These are phyloP conservation scores for Pichia sp. DNA, from an alignment of 1,139 yeast genomes.

Conservation along the genomic window DNA sequence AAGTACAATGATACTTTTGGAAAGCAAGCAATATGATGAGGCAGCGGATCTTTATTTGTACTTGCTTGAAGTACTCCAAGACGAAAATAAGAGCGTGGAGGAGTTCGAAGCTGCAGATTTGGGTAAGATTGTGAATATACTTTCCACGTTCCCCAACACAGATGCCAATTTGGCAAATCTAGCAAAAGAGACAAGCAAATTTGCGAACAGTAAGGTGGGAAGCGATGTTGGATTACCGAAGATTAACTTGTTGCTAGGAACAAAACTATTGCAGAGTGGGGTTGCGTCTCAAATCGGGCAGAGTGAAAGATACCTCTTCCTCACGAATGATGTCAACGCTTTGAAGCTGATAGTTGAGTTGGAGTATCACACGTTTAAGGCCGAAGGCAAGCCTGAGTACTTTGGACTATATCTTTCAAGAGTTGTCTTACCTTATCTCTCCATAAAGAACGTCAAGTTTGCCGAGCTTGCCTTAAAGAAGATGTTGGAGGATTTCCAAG, in stretches of 20 bases:
- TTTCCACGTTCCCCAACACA: slow-evolving; percentile 48
- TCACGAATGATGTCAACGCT: slow-evolving; percentile 24
- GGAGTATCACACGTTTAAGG: slow-evolving; percentile 23
- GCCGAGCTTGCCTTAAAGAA: slow-evolving; percentile 22
- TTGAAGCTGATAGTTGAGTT: slow-evolving; percentile 26
- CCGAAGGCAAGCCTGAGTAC: slow-evolving; percentile 16
- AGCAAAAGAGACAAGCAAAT: slow-evolving; percentile 57
- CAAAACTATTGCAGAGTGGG: slow-evolving; percentile 44
- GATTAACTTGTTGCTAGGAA: slow-evolving; percentile 71
- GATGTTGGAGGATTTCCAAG: slow-evolving; percentile 20
- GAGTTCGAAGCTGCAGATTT: slow-evolving; percentile 32
- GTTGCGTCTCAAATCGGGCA: slow-evolving; percentile 22
- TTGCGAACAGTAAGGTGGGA: slow-evolving; percentile 53
- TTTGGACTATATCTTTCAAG: slow-evolving; percentile 28
- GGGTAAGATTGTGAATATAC: slow-evolving; percentile 35
- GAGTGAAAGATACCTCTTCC: slow-evolving; percentile 28
- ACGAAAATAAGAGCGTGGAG: slow-evolving; percentile 40
- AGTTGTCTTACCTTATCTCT: slow-evolving; percentile 30
- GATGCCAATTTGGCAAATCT: slow-evolving; percentile 69
- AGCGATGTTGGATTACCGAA: slow-evolving; percentile 68
- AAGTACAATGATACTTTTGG: slow-evolving; percentile 63
- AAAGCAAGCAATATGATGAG: slow-evolving; percentile 70
- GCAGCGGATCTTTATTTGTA: slow-evolving; percentile 76
- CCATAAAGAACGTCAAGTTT: slow-evolving; percentile 27
- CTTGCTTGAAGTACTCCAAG: slow-evolving; percentile 62